Evolutionary conservation across 306 rosid genomes (phyloP).

Genomic region (Vicia villosa): DNA sequence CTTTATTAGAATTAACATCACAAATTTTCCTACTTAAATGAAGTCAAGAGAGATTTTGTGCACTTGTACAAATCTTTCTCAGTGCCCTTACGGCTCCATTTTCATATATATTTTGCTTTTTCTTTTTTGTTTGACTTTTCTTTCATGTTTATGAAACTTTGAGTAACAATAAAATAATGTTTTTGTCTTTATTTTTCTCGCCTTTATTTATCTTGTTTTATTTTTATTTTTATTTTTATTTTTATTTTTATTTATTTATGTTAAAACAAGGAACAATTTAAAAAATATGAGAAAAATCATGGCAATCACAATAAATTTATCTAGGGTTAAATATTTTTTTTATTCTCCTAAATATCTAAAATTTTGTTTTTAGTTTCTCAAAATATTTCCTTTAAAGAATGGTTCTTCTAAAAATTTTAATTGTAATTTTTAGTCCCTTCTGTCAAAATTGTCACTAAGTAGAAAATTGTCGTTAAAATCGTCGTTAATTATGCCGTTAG

Average conservation of each 20-base stretch:
- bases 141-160: conserved; percentile 2
- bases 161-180: conserved; percentile 38
- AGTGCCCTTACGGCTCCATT: conserved; percentile 27
- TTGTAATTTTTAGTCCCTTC: too few relatives aligned
- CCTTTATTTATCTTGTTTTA: background rate
- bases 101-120: conserved; percentile 23
- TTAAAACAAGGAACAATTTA: conserved; percentile 10
- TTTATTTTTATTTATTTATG: background rate
- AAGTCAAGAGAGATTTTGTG: conserved; percentile 42
- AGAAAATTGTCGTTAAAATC: too few relatives aligned
- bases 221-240: background rate
- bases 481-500: too few relatives aligned
- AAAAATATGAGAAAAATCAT: too few relatives aligned
- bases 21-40: conserved; percentile 40
- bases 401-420: too few relatives aligned
- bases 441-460: too few relatives aligned
- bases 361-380: too few relatives aligned
- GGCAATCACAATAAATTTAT: background rate
- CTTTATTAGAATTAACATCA: conserved; percentile 1
- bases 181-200: conserved; percentile 7
- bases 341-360: too few relatives aligned
- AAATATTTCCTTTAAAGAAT: too few relatives aligned
- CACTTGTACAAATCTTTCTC: conserved; percentile 32
- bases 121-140: background rate
- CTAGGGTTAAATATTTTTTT: too few relatives aligned